Evolutionary conservation across 441 rosid species (phyloP), one percentile per base, ranked within the genome.

Genomic region (Raphanus hybrid): DNA sequence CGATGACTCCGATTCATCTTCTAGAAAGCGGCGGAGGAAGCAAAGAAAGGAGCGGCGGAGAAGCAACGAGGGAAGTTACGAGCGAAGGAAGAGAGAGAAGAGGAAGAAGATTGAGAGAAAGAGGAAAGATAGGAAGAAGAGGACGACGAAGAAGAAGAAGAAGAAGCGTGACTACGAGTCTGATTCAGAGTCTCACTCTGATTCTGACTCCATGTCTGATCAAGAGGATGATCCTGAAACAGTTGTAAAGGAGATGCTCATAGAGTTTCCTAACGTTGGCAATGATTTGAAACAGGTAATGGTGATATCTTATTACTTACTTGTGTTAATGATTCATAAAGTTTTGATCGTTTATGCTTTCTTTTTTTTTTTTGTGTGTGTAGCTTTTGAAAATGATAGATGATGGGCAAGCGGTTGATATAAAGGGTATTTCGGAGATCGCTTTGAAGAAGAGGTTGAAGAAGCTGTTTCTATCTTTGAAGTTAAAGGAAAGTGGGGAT

Each of bases 341-440:
- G 3, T 76, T 69, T 29, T 29, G 34, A 29, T 29, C 34, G 5
- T 29, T 29, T 29, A 35, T 14, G 6, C 16, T 3, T 1, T 5
- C 1, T 1, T 6, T 54, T 11, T 27, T 4, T 1, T 1, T 6
- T 54, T 11, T 27, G 3, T 1, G 12, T 45, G 54, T 50, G 37
- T 79, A 92, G 99, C 96, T 95, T 75, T 86, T 90, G 75, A 86
- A 84, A 82, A 93, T 92, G 98, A 86, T 95, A 59, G 97, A 95
- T 78, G 87, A 75, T 67, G 99, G 99, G 57, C 98, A 93, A 88
- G 98, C 95, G 61, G 99, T 95, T 81, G 94, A 91, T 84, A 85
- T 93, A 66, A 87, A 86, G 81, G 98, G 91, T 35, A 87, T 95
- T 64, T 85, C 92, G 2, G 96, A 95, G 74, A 91, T 69, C 65